Conservation (phyloP, 805 yeast species). For the Starmera dryadoides region DNA sequence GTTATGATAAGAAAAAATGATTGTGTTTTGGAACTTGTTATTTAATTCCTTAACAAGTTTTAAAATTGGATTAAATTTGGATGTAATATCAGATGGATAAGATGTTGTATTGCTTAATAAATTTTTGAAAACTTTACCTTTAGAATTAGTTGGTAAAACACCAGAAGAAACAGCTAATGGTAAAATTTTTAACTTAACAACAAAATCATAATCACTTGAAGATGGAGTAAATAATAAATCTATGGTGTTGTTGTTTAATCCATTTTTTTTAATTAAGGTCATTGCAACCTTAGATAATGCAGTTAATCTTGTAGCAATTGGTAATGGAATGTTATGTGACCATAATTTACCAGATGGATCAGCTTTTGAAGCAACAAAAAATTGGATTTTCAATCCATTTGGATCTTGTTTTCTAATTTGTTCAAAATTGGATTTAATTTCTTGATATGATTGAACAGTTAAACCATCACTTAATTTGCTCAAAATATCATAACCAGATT, state of each 20-base stretch:
- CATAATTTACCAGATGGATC: slow-evolving; percentile 86
- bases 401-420: slow-evolving; percentile 75
- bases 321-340: slow-evolving; percentile 58
- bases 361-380: slow-evolving; percentile 74
- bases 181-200: slow-evolving; percentile 47
- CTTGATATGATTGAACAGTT: slow-evolving; percentile 53
- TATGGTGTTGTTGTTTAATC: slow-evolving; percentile 34
- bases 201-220: slow-evolving; percentile 76
- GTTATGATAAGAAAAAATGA: slow-evolving; percentile 61
- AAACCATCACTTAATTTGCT: slow-evolving; percentile 53
- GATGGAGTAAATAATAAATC: slow-evolving; percentile 73
- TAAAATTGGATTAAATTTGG: slow-evolving; percentile 53
- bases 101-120: slow-evolving; percentile 26
- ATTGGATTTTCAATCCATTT: slow-evolving; percentile 67
- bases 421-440: slow-evolving; percentile 57
- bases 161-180: slow-evolving; percentile 46
- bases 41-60: slow-evolving; percentile 55
- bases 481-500: slow-evolving; percentile 25
- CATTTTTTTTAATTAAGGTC: slow-evolving; percentile 41
- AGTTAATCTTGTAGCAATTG: slow-evolving; percentile 83
- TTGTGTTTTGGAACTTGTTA: slow-evolving; percentile 54
- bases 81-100: slow-evolving; percentile 31
- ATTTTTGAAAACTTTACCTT: slow-evolving; percentile 53
- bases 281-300: slow-evolving; percentile 76
- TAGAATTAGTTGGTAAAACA: slow-evolving; percentile 34